Evolutionary conservation across 2,329 filamentous ascomycete species (phyloP).

Genomic region (Aspergillus niger): DNA sequence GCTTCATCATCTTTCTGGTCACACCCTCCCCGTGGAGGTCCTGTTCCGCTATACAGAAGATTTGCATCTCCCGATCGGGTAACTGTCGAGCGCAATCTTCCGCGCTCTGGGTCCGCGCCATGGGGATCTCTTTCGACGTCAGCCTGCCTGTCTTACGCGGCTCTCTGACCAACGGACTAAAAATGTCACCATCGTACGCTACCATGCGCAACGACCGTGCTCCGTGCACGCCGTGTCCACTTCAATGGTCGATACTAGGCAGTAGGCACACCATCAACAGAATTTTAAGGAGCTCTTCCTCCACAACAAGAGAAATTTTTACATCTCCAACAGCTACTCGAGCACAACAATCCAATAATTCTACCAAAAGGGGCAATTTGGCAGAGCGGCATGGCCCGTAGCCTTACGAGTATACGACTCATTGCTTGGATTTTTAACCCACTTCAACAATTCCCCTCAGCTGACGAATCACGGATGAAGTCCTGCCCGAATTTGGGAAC

Average conservation of each 20-base stretch:
- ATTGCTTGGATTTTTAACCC: background rate
- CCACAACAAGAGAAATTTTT: background rate
- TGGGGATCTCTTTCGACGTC: conserved; percentile 12
- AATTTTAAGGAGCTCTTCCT: conserved; percentile 3
- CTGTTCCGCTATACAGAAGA: background rate
- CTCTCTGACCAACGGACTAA: conserved; percentile 24
- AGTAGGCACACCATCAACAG: conserved; percentile 1
- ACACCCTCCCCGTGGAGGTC: too few species aligned
- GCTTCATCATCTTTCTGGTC: conserved; percentile 1
- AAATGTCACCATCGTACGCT: conserved; percentile 20
- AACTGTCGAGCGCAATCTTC: conserved; percentile 5
- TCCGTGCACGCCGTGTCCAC: conserved; percentile 10
- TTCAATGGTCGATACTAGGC: background rate
- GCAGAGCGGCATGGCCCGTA: conserved; percentile 8
- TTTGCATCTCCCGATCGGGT: conserved; percentile 7
- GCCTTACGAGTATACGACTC: conserved; percentile 9
- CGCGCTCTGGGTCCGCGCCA: background rate
- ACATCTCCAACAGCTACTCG: background rate
- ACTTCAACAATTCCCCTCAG: background rate
- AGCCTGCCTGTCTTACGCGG: conserved; percentile 26
- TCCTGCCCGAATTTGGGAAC: background rate
- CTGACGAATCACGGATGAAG: conserved; percentile 6
- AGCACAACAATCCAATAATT: background rate
- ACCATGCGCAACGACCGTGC: conserved; percentile 17
- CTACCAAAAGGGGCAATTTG: conserved; percentile 3